These are phyloP conservation scores for Heritiera littoralis DNA, from an alignment of 345 rosid species.

Conservation along the genomic window DNA sequence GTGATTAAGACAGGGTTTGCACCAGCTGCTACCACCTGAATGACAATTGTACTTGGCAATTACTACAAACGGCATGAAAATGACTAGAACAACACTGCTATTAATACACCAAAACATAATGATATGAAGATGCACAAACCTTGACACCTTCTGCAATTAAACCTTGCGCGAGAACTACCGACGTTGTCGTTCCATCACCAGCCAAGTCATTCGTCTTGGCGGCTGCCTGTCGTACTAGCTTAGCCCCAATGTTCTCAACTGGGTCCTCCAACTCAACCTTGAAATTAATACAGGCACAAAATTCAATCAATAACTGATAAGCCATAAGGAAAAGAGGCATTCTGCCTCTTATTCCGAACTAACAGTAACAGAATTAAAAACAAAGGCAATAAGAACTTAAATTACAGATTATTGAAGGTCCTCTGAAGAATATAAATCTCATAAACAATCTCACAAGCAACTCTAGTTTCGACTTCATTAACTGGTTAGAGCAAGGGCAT, in stretches of 20 bases:
- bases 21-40: slow-evolving; percentile 96
- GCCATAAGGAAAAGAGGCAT: neutral
- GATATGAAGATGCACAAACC: slow-evolving; percentile 40
- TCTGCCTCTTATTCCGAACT: neutral
- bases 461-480: neutral
- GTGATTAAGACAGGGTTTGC: slow-evolving; percentile 95
- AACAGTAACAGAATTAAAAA: neutral
- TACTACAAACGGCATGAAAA: neutral
- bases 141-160: slow-evolving; percentile 95
- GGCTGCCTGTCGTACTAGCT: slow-evolving; percentile 96
- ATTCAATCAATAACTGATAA: neutral
- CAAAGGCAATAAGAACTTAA: neutral
- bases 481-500: neutral
- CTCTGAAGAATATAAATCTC: neutral
- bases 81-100: neutral
- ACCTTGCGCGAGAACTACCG: slow-evolving; percentile 98
- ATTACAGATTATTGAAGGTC: neutral
- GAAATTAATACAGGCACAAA: neutral
- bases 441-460: neutral
- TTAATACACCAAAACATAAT: neutral
- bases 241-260: slow-evolving; percentile 97
- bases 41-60: neutral
- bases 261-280: slow-evolving; percentile 98
- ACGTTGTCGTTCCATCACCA: slow-evolving; percentile 96
- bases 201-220: slow-evolving; percentile 97